These are phyloP conservation scores for Teratosphaeriaceae sp. DNA, from an alignment of 2,329 filamentous ascomycete genomes.

Conservation along the genomic window DNA sequence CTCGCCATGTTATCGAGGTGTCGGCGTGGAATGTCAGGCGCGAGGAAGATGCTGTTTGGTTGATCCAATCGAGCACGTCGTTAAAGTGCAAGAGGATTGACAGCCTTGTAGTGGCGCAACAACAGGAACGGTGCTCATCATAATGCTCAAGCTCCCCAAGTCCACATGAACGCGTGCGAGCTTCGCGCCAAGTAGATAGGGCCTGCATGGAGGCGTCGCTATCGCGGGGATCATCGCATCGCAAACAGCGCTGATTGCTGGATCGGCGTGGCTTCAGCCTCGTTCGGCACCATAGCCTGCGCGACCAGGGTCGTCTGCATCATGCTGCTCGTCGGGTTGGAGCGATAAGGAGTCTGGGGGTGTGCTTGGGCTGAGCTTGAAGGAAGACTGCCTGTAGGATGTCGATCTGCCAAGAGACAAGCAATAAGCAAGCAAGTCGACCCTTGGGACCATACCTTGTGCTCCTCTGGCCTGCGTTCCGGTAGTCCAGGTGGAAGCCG, in stretches of 20 bases:
- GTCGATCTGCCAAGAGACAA: neutral
- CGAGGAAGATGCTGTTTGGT: too few relatives aligned
- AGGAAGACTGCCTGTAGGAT: too few relatives aligned
- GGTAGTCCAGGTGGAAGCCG: too few relatives aligned
- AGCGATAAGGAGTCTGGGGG: neutral
- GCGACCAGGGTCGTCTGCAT: neutral
- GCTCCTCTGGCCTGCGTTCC: too few relatives aligned
- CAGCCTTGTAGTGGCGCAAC: neutral
- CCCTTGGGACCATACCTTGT: too few relatives aligned
- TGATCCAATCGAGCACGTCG: neutral
- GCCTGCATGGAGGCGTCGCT: constrained; percentile 3
- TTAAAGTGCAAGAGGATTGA: neutral
- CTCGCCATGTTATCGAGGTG: neutral
- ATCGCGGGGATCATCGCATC: neutral
- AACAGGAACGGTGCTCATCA: neutral
- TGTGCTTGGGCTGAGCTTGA: neutral
- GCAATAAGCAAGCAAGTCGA: neutral
- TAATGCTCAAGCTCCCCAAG: constrained; percentile 1
- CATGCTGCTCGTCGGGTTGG: neutral
- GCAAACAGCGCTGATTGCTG: constrained; percentile 2
- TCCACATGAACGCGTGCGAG: neutral
- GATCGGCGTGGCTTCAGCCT: neutral
- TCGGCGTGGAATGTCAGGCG: neutral
- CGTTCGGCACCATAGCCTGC: neutral
- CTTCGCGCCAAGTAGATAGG: neutral